Evolutionary conservation across 2,329 filamentous ascomycete genomes (phyloP).

Genomic region (Calonectria leucothoes): DNA sequence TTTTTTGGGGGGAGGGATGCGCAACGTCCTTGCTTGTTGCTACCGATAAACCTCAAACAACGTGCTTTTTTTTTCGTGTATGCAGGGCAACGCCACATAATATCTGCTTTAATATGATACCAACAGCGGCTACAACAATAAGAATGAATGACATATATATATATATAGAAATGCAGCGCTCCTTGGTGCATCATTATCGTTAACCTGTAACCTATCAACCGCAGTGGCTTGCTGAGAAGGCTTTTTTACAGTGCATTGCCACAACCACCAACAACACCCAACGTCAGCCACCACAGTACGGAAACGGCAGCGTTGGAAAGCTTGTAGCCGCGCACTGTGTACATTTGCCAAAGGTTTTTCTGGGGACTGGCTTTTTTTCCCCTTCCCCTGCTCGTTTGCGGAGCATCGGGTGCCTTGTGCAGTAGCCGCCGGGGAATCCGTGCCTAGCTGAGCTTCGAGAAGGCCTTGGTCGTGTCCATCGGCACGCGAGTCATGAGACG

Average conservation of each 20-base stretch:
- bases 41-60: not conserved
- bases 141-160: not conserved
- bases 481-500: constrained; percentile 22
- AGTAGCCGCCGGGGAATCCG: constrained; percentile 43
- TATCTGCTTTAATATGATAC: not conserved
- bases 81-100: not conserved
- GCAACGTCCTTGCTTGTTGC: not conserved
- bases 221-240: not conserved
- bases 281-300: constrained; percentile 37
- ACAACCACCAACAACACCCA: not conserved
- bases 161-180: not conserved
- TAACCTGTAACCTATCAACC: constrained; percentile 1
- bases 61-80: not conserved
- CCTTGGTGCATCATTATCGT: not conserved
- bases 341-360: constrained; percentile 17
- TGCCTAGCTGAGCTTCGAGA: constrained; percentile 39
- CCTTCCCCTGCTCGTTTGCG: constrained; percentile 9
- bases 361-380: not conserved
- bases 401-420: constrained; percentile 33
- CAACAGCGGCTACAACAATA: not conserved
- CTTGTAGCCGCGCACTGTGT: constrained; percentile 32
- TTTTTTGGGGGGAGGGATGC: not conserved
- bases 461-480: constrained; percentile 26
- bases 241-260: not conserved
- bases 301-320: not conserved